Evolutionary conservation across 2,329 filamentous ascomycete species (phyloP).

Genomic region (Nannizziopsis barbatae): DNA sequence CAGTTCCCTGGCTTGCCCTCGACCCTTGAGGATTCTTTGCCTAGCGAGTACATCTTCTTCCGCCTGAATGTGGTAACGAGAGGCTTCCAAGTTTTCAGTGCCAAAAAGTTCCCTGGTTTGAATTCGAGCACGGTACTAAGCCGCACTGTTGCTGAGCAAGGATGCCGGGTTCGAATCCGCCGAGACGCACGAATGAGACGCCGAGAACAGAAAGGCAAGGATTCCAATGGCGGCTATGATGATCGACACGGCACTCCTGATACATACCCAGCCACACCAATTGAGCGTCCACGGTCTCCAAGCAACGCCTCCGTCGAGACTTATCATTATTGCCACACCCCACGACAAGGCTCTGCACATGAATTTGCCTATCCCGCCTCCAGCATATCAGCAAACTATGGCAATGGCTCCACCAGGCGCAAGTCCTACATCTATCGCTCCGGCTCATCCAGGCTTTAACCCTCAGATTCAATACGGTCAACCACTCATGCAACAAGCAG

Average conservation of each 20-base stretch:
- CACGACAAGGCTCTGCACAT: constrained; percentile 35
- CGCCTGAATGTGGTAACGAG: constrained; percentile 80
- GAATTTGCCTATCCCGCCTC: constrained; percentile 15
- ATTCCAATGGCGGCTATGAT: constrained; percentile 48
- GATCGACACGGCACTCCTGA: constrained; percentile 43
- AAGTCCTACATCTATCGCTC: constrained; percentile 23
- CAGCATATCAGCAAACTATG: constrained; percentile 27
- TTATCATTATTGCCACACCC: constrained; percentile 33
- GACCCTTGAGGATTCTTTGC: constrained; percentile 18
- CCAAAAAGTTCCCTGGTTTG: constrained; percentile 95
- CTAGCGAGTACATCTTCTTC: constrained; percentile 59
- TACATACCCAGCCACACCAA: constrained; percentile 35
- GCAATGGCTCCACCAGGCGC: constrained; percentile 32
- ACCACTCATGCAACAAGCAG: constrained; percentile 28
- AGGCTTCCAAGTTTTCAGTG: constrained; percentile 82
- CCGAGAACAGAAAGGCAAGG: constrained; percentile 60
- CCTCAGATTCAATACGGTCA: constrained; percentile 34
- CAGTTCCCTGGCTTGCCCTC: not conserved
- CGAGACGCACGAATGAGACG: constrained; percentile 88
- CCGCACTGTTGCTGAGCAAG: constrained; percentile 87
- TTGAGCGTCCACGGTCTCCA: constrained; percentile 48
- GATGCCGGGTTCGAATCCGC: constrained; percentile 88
- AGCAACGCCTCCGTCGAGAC: constrained; percentile 49
- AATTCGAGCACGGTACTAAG: constrained; percentile 81
- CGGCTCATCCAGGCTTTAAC: constrained; percentile 36